Evolutionary conservation across 805 yeast genomes (phyloP).

Genomic region (Saturnispora halmiae): DNA sequence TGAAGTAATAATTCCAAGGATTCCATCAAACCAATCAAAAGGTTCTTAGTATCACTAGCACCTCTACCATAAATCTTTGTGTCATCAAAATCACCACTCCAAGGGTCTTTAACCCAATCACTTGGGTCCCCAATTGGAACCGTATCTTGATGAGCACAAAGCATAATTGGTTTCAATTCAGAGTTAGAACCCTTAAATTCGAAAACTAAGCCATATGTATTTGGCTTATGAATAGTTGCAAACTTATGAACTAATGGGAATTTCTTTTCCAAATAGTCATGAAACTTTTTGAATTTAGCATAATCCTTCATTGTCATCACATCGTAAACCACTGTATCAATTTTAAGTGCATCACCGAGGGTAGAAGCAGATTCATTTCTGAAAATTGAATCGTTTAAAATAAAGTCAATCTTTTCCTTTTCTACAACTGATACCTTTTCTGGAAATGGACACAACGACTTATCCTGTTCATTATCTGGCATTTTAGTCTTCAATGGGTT

Average conservation of each 20-base stretch:
- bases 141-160: constrained; percentile 73
- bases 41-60: constrained; percentile 62
- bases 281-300: constrained; percentile 18
- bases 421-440: constrained; percentile 16
- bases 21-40: constrained; percentile 57
- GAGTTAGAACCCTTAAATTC: constrained; percentile 51
- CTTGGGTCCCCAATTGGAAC: constrained; percentile 61
- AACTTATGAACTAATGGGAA: constrained; percentile 29
- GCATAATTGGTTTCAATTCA: constrained; percentile 50
- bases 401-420: constrained; percentile 15
- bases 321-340: constrained; percentile 39
- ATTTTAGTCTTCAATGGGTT: constrained; percentile 1
- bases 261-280: constrained; percentile 13
- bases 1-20: constrained; percentile 48
- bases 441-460: constrained; percentile 20
- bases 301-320: constrained; percentile 13
- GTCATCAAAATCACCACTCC: constrained; percentile 59
- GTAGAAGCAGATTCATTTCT: constrained; percentile 31
- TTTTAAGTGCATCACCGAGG: constrained; percentile 42
- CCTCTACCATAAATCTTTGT: constrained; percentile 69
- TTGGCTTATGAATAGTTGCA: constrained; percentile 44
- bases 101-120: constrained; percentile 63
- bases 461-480: neutral
- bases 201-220: constrained; percentile 53
- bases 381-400: constrained; percentile 29